Evolutionary conservation across 108 stramenopile genomes (phyloP), one percentile per base, ranked within the genome.

Genomic region (Chaetoceros tenuissimus): DNA sequence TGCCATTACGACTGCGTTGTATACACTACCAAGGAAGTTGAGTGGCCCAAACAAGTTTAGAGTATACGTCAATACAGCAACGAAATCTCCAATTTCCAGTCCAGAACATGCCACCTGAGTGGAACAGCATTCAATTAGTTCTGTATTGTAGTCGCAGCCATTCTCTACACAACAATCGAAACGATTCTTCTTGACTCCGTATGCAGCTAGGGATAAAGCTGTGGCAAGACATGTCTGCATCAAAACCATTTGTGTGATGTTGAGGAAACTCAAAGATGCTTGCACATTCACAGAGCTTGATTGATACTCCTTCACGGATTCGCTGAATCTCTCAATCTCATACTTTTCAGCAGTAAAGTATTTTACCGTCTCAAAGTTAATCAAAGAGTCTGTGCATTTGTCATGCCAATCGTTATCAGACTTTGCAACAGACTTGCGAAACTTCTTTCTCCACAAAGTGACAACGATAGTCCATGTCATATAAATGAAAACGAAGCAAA

Each of bases 331-430:
- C 25, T 71, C 61, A n/a, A 73, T 67, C 59, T 98, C 97, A 50
- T 79, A 96, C 27, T 66, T 64, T 75, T 99, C 98, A 10, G 82
- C 88, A 3, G 95, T 96, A 55, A 99, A 99, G 55, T 90, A 92
- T 58, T 99, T 99, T 34, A 99, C 98, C 17, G 94, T 94, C 68
- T 99, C 98, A 60, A 94, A 96, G 68, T 99, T 97, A 46, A 96
- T 57, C 46, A 99, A 63, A 7, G 77, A 77, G 57, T 99, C 98
- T 0, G 92, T 95, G 44, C 81, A 88, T 19, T 72, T 73, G 58
- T 96, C 95, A 63, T 96, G 94, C 73, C 76, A 94, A 53, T 90
- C 92, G 74, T 98, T 98, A 66, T 98, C 97, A 63, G 70, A 68
- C 68, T 86, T 78, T 63, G 92, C 92, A 29, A 95, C 84, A 22